These are phyloP conservation scores for Penicillium goetzii DNA, from an alignment of 495 filamentous ascomycete species.

Conservation along the genomic window DNA sequence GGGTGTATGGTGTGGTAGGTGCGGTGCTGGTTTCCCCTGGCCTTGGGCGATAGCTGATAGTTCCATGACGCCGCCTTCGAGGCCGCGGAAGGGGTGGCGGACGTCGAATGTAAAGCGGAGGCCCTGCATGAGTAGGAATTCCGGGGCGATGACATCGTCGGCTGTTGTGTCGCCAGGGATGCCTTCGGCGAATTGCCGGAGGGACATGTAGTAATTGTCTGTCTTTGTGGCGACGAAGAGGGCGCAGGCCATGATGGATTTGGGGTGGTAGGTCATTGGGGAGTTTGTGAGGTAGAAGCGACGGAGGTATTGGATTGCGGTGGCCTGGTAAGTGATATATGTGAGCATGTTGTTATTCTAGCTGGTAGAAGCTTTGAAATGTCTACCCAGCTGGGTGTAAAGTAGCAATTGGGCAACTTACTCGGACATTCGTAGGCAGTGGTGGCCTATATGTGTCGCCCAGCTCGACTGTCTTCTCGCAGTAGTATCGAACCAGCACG, in stretches of 20 bases:
- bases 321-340: constrained; percentile 57
- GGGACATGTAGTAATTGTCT: constrained; percentile 77
- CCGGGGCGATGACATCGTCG: constrained; percentile 83
- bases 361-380: neutral
- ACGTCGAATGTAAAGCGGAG: constrained; percentile 94
- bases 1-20: constrained; percentile 39
- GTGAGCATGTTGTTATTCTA: constrained; percentile 9
- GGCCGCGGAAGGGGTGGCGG: constrained; percentile 83
- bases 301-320: constrained; percentile 86
- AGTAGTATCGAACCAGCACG: constrained; percentile 78
- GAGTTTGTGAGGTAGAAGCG: constrained; percentile 95
- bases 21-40: constrained; percentile 45
- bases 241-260: constrained; percentile 79
- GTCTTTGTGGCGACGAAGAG: constrained; percentile 93
- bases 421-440: constrained; percentile 78
- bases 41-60: constrained; percentile 66
- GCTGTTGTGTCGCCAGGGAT: constrained; percentile 64
- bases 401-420: constrained; percentile 32
- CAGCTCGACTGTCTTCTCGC: constrained; percentile 71
- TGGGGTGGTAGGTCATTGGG: constrained; percentile 91
- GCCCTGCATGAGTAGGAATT: constrained; percentile 89
- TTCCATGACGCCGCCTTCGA: constrained; percentile 87
- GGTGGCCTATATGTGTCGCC: constrained; percentile 78
- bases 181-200: constrained; percentile 64
- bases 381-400: neutral